These are phyloP conservation scores for Paracoccidioides brasiliensis DNA, from an alignment of 2,329 filamentous ascomycete genomes.

Conservation along the genomic window DNA sequence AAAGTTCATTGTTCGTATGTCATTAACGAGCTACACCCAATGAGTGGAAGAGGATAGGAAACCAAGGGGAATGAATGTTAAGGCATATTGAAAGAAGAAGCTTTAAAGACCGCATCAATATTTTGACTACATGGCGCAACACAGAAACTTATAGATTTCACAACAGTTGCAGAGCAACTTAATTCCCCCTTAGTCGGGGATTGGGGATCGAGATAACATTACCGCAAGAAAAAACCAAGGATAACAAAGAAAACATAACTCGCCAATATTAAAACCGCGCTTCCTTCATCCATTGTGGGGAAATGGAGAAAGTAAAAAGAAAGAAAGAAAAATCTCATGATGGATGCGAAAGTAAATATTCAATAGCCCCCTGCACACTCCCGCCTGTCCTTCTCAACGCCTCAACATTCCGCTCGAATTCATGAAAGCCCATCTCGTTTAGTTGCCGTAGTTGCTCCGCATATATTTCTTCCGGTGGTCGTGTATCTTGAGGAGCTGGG, in stretches of 20 bases:
- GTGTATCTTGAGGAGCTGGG: slow-evolving; percentile 57
- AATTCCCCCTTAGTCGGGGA: too few species aligned
- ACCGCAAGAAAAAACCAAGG: too few species aligned
- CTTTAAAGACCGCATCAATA: too few species aligned
- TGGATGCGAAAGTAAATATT: slow-evolving; percentile 27
- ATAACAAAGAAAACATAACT: not conserved
- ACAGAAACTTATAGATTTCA: too few species aligned
- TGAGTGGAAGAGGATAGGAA: too few species aligned
- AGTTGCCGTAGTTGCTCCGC: slow-evolving; percentile 80
- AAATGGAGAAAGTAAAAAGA: not conserved
- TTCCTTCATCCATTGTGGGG: not conserved
- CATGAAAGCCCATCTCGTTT: slow-evolving; percentile 98
- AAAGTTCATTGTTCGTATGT: too few species aligned
- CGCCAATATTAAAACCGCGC: not conserved
- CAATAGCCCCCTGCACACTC: slow-evolving; percentile 68
- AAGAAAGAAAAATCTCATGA: not conserved
- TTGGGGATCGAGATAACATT: too few species aligned
- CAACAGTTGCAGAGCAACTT: too few species aligned
- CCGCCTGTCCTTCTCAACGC: slow-evolving; percentile 80
- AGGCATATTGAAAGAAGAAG: too few species aligned
- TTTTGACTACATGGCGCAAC: too few species aligned
- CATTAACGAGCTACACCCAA: too few species aligned
- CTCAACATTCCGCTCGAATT: slow-evolving; percentile 86
- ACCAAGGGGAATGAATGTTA: too few species aligned
- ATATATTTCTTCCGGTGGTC: slow-evolving; percentile 88